Conservation (phyloP, 2,329 filamentous ascomycete genomes). For the Paraphaeosphaeria sporulosa region DNA sequence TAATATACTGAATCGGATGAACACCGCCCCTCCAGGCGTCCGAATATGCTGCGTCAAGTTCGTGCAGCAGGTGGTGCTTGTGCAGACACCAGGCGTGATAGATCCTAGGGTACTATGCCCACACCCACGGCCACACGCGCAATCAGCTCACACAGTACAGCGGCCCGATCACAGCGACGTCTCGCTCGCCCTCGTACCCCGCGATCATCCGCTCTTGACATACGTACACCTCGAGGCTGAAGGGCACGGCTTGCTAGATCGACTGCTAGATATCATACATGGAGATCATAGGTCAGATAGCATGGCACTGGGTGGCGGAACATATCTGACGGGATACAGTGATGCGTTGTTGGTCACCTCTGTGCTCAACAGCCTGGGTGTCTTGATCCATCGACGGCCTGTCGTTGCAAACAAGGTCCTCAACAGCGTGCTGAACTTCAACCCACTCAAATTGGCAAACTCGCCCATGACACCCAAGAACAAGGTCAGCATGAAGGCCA, state of each 20-base stretch:
- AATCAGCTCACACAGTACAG: slow-evolving; percentile 55
- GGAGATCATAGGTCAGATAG: slow-evolving; percentile 79
- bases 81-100: slow-evolving; percentile 85
- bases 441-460: slow-evolving; percentile 82
- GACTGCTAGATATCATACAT: slow-evolving; percentile 84
- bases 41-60: slow-evolving; percentile 98
- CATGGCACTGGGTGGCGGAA: slow-evolving; percentile 16
- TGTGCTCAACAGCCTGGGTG: slow-evolving; percentile 85
- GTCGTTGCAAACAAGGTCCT: slow-evolving; percentile 85
- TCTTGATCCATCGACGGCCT: slow-evolving; percentile 82
- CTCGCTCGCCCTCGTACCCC: slow-evolving; percentile 83
- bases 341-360: slow-evolving; percentile 90
- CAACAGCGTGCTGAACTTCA: slow-evolving; percentile 86
- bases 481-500: slow-evolving; percentile 86
- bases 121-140: slow-evolving; percentile 9
- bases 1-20: slow-evolving; percentile 88
- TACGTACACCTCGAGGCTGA: slow-evolving; percentile 88
- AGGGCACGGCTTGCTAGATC: slow-evolving; percentile 86
- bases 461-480: slow-evolving; percentile 78
- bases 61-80: slow-evolving; percentile 88
- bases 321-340: slow-evolving; percentile 57
- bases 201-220: slow-evolving; percentile 81
- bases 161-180: slow-evolving; percentile 80
- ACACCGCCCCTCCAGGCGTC: slow-evolving; percentile 76
- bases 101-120: slow-evolving; percentile 75